phyloP scores from a whole-genome alignment of 495 filamentous ascomycete species.

The Penicillium samsonianum region DNA sequence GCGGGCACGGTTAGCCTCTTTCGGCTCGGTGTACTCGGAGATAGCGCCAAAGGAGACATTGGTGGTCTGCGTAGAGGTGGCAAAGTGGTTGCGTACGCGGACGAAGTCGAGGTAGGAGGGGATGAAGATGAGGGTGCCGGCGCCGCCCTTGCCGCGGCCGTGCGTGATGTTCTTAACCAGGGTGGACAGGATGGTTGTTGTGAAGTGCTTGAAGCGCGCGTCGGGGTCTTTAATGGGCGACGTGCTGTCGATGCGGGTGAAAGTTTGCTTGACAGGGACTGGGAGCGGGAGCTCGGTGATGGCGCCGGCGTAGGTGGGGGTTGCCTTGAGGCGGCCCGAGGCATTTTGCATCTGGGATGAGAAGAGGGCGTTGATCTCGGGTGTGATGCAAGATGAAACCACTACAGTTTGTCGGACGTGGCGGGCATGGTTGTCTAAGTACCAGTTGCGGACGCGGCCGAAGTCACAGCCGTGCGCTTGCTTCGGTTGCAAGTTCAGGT shows the following conservation, averaged over 20 bases:
- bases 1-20: constrained; percentile 77
- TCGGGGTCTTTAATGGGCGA: constrained; percentile 75
- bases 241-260: constrained; percentile 78
- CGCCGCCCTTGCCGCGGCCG: constrained; percentile 39
- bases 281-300: constrained; percentile 65
- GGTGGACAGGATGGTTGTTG: constrained; percentile 70
- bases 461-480: constrained; percentile 95
- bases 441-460: constrained; percentile 85
- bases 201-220: constrained; percentile 90
- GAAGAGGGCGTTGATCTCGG: constrained; percentile 81
- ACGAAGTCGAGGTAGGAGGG: constrained; percentile 94
- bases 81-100: constrained; percentile 86
- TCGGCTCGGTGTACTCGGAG: constrained; percentile 78
- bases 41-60: constrained; percentile 79
- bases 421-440: constrained; percentile 80
- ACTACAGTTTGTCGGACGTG: constrained; percentile 83
- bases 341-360: constrained; percentile 76
- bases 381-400: constrained; percentile 78
- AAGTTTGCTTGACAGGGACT: constrained; percentile 77
- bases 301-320: constrained; percentile 63
- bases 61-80: constrained; percentile 65
- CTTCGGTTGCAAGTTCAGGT: constrained; percentile 87
- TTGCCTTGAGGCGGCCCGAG: constrained; percentile 71
- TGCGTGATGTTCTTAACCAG: constrained; percentile 60
- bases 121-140: constrained; percentile 80